Evolutionary conservation across 2,329 filamentous ascomycete genomes (phyloP), one percentile per base, ranked within the genome.

Genomic region (Arthroderma sp.): DNA sequence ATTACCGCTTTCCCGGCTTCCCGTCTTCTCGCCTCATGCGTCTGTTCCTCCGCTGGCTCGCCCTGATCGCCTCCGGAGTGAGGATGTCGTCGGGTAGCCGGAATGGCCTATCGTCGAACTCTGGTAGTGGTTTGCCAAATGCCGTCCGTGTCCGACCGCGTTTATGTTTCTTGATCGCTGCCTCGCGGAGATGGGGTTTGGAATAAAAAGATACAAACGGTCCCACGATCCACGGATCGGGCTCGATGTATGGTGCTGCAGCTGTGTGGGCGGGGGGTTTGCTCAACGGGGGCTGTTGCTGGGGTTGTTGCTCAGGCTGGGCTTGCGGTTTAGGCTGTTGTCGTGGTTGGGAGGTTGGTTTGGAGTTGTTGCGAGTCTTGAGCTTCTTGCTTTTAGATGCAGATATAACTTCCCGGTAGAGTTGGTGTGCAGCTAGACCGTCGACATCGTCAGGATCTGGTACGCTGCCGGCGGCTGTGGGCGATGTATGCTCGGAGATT

Each of bases 191-290:
- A 66, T 94, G 84, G 23, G 80, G 83, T 72, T 93, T 90, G 17
- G 79, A 71, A 68, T 90, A 97, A 74, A 96, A 96, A 0, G 88
- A 95, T n/a, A 77, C 86, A 67, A 96, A 90, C 38, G 87, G 85
- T 58, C 78, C 80, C 67, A 57, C 70, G 64, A 35, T 19, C 55
- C 55, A 56, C 56, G 68, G 65, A 35, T 63, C 59, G 51, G 60
- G 53, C 13, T 38, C 51, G 55, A 61, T 59, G 19, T 66, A 61
- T 15, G 62, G 49, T 59, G 71, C 58, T 38, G 65, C 23, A 33
- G 61, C 57, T 49, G 64, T 66, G 38, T 62, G 54, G 21, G 28
- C 59, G 35, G 17, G 56, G 56, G 33, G 35, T 44, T 56, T 57
- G 54, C 39, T 58, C 55, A 28, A 53, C 44, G 54, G 28, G 47